Percentiles rank a stretch among this genome's conserved stretches.
phyloP scores from a whole-genome alignment of 2,329 filamentous ascomycete genomes.

The Clonostachys sp. region DNA sequence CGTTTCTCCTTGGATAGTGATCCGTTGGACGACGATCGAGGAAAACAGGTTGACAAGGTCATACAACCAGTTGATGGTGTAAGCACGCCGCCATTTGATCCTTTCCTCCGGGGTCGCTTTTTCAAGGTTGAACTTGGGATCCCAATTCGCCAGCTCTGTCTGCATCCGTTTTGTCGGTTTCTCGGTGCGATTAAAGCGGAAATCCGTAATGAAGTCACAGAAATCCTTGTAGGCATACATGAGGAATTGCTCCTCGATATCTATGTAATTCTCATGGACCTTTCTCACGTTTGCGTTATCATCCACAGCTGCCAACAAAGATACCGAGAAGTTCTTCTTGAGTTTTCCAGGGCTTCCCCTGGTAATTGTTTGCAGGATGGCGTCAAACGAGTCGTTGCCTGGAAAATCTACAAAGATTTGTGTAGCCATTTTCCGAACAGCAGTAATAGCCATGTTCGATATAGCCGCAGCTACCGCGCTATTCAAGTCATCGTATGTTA shows the following conservation, averaged over 20 bases:
- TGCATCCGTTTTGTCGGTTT: constrained; percentile 40
- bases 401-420: constrained; percentile 40
- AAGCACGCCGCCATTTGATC: constrained; percentile 38
- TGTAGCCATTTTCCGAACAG: constrained; percentile 28
- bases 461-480: constrained; percentile 34
- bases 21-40: constrained; percentile 36
- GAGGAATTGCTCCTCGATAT: constrained; percentile 34
- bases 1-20: constrained; percentile 15
- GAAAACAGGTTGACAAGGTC: constrained; percentile 13
- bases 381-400: constrained; percentile 35
- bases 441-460: constrained; percentile 32
- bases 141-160: constrained; percentile 29
- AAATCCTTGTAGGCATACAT: constrained; percentile 34
- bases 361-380: constrained; percentile 28
- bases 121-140: constrained; percentile 31
- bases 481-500: constrained; percentile 37
- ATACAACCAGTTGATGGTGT: constrained; percentile 47
- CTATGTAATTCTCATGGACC: background rate
- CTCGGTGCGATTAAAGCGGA: constrained; percentile 33
- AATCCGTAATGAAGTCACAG: constrained; percentile 38
- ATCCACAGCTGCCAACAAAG: background rate
- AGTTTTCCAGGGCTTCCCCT: background rate
- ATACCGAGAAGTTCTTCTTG: background rate
- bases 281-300: too few species aligned
- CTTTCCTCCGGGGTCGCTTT: constrained; percentile 27